Base-by-base conservation (phyloP, 2,329 filamentous ascomycete species). In the Talaromyces piceae region DNA sequence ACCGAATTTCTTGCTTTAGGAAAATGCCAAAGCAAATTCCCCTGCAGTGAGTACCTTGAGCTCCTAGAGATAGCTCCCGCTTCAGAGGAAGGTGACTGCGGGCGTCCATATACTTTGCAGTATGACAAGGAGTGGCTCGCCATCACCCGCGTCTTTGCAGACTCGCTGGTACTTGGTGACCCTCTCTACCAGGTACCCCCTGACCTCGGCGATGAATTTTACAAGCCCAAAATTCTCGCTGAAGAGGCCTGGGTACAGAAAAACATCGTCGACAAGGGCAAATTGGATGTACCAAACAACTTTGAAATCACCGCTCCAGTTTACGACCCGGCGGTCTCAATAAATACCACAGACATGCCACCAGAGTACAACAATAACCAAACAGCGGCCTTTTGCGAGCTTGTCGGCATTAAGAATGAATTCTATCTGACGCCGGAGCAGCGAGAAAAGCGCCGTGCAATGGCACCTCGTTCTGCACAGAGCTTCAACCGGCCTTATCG, bases 71-170 rank as follows among this genome's bases (percentile, higher is more conserved):
- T 91, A 16, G 63, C 71, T 2, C 74, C 82, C 3, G 62, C 77
- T 39, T 70, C 76, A 13, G 47, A 49, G 18, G 43, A 41, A 11
- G n/a, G 5, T 16, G 53, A 68, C 0, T 56, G 67, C 3, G 49
- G 56, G 27, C 45, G 44, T 18, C 82, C 82, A 1, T 79, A 82
- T 58, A 74, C 72, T 9, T 76, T 96, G 0, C 74, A 83, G 45
- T 97, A 98, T 65, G 93, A 98, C 67, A 82, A 84, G 9, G 93
- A 98, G 71, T 98, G 91, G 91, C 82, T 98, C 6, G 87, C 93
- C 39, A 96, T 98, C 57, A 91, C 85, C 11, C 86, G 91, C 39
- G 85, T 83, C 6, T 94, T 97, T 63, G 81, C 87, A 37, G 60
- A 74, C 3, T 76, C 81, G 37, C 75, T 93, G 2, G 68, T 73